A percentile compares a stretch with the other conserved stretches of the same genome.
Conservation (phyloP, 768 basidiomycete species). For the Chalciporus chontae region DNA sequence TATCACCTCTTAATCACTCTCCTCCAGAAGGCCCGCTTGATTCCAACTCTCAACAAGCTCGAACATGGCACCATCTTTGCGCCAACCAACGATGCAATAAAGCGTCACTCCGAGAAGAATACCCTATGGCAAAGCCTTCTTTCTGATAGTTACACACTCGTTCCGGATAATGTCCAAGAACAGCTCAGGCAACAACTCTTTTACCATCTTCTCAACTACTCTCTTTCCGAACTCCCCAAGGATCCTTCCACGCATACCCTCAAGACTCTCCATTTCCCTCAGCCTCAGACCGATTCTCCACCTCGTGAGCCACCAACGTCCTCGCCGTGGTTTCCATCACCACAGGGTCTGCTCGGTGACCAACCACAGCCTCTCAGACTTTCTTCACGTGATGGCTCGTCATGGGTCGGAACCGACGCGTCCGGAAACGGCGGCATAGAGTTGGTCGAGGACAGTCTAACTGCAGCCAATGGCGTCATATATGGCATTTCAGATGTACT, state of each 20-base stretch:
- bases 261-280: slow-evolving; percentile 73
- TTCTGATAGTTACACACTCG: slow-evolving; percentile 26
- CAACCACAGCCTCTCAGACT: slow-evolving; percentile 80
- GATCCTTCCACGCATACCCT: slow-evolving; percentile 38
- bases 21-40: slow-evolving; percentile 79
- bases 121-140: slow-evolving; percentile 31
- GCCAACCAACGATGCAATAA: slow-evolving; percentile 89
- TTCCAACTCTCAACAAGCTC: slow-evolving; percentile 89
- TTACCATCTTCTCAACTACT: slow-evolving; percentile 89
- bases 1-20: slow-evolving; percentile 72
- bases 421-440: slow-evolving; percentile 71
- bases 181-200: slow-evolving; percentile 86
- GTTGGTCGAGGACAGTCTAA: slow-evolving; percentile 52
- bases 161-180: slow-evolving; percentile 79
- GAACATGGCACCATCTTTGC: slow-evolving; percentile 86
- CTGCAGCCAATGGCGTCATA: slow-evolving; percentile 74
- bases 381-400: slow-evolving; percentile 43
- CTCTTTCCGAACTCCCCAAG: slow-evolving; percentile 47
- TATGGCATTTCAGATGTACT: slow-evolving; percentile 75
- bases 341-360: slow-evolving; percentile 76
- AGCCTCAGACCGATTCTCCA: slow-evolving; percentile 53
- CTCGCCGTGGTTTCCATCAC: slow-evolving; percentile 84
- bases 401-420: slow-evolving; percentile 72
- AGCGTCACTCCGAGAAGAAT: slow-evolving; percentile 38
- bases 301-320: slow-evolving; percentile 64